Base-by-base conservation (phyloP, 2,329 filamentous ascomycete species). In the Oidium heveae region DNA sequence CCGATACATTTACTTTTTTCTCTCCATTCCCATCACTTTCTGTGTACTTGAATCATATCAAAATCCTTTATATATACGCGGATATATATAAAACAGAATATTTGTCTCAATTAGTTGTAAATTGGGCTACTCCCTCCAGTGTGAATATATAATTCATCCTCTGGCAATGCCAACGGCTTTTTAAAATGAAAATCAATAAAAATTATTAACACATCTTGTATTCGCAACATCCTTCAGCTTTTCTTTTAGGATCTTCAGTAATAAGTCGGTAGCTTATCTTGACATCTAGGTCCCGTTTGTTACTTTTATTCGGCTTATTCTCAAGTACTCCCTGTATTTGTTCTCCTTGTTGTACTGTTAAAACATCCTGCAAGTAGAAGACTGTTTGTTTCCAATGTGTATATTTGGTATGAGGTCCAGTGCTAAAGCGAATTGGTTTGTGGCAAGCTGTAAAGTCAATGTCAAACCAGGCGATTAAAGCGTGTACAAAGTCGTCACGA, bases 331-430 rank as follows among this genome's bases (percentile, higher is more conserved):
- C 85, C 57, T 72, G 70, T 57, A 98, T 74, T 63, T 77, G 74
- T 73, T 98, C 91, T 56, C 83, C 86, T 65, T 86, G 76, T 68
- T 94, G 82, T 39, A 94, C 87, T 18, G 88, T 96, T 59, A 98
- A 72, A 36, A 94, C 85, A 62, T 98, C 88, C 64, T 84, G 79
- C 59, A 98, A 75, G 72, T 98, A 98, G 72, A 98, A 96, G 58
- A 98, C 91, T 13, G 91, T 98, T 74, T 98, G 91, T 74, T 98
- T 98, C 91, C 91, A 98, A 76, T 98, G 91, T 18, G 91, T 98
- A 72, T 96, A 96, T 72, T 95, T 96, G 63, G 89, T 93, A 71
- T 96, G 91, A 32, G 91, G 91, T 22, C 91, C 91, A 18, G 91
- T 98, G 54, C 86, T 94, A 76, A 98, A 98, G 65, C 82, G 79